phyloP scores from a whole-genome alignment of 2,329 filamentous ascomycete genomes.

The Xylaria sp. region DNA sequence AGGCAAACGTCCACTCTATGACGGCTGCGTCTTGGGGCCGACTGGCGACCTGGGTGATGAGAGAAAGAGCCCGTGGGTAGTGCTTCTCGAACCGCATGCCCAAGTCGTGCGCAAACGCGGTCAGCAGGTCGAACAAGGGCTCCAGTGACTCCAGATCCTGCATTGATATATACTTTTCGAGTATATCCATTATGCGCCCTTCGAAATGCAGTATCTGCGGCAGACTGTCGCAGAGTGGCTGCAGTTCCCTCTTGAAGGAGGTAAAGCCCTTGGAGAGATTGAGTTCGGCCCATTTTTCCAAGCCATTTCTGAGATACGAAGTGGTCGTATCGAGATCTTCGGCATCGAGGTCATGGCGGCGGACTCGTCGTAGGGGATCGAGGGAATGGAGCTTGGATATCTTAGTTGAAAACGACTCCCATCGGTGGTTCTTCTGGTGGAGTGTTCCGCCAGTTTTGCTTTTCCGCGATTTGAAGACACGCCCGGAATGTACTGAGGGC shows the following conservation, averaged over 20 bases:
- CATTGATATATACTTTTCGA: conserved; percentile 80
- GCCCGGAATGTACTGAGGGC: conserved; percentile 71
- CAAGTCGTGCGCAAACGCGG: conserved; percentile 94
- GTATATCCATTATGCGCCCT: conserved; percentile 80
- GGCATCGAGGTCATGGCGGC: conserved; percentile 83
- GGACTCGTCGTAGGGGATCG: conserved; percentile 90
- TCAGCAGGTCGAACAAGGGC: conserved; percentile 85
- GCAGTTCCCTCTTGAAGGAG: conserved; percentile 78
- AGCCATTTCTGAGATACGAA: conserved; percentile 86
- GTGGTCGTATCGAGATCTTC: conserved; percentile 79
- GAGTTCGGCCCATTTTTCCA: conserved; percentile 91
- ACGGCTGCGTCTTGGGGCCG: conserved; percentile 83
- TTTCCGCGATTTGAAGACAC: conserved; percentile 76
- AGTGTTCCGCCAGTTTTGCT: conserved; percentile 73
- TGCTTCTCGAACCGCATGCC: conserved; percentile 89
- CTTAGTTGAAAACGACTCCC: conserved; percentile 90
- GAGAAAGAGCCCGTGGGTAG: conserved; percentile 78
- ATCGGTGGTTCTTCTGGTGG: conserved; percentile 86
- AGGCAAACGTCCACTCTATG: conserved; percentile 98
- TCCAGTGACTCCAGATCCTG: conserved; percentile 85
- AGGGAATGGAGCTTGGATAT: conserved; percentile 89
- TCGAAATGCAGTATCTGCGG: conserved; percentile 93
- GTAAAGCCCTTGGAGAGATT: conserved; percentile 87
- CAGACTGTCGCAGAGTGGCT: conserved; percentile 86
- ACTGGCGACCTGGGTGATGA: conserved; percentile 82